Evolutionary conservation across 1,284 basidiomycete genomes (phyloP).

Genomic region (Takashimella koratensis): DNA sequence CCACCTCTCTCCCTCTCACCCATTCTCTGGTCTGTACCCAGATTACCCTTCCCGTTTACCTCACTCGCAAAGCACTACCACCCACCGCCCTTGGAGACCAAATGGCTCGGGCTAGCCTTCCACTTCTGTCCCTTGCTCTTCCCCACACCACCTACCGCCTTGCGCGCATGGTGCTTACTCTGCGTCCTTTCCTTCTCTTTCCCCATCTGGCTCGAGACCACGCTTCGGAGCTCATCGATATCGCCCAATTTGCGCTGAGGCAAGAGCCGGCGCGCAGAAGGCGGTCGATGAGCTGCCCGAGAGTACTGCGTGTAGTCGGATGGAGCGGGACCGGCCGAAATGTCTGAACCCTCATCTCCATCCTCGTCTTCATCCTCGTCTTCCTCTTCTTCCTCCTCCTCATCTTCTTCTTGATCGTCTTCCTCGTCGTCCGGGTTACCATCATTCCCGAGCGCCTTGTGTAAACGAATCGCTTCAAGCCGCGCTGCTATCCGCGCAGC

Average conservation of each 20-base stretch:
- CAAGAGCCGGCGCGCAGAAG: conserved; percentile 4
- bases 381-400: conserved; percentile 13
- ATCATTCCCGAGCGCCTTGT: conserved; percentile 41
- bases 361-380: conserved; percentile 26
- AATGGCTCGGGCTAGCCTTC: no score
- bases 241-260: conserved; percentile 19
- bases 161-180: conserved; percentile 69
- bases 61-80: no score
- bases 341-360: conserved; percentile 5
- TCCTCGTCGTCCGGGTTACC: conserved; percentile 15
- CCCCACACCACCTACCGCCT: conserved; percentile 62
- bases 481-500: conserved; percentile 20
- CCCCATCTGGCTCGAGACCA: conserved; percentile 62
- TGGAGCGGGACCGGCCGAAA: conserved; percentile 26
- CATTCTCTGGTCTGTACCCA: no score
- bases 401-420: not conserved
- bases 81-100: no score
- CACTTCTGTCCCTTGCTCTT: conserved; percentile 77
- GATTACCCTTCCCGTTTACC: no score
- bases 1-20: no score
- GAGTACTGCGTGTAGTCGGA: conserved; percentile 43
- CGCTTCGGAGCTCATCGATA: conserved; percentile 51
- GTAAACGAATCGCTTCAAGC: conserved; percentile 37
- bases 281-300: conserved; percentile 14
- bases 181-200: conserved; percentile 63